Conservation (phyloP, 116 monocot genomes). For the Papilionanthe hybrid region DNA sequence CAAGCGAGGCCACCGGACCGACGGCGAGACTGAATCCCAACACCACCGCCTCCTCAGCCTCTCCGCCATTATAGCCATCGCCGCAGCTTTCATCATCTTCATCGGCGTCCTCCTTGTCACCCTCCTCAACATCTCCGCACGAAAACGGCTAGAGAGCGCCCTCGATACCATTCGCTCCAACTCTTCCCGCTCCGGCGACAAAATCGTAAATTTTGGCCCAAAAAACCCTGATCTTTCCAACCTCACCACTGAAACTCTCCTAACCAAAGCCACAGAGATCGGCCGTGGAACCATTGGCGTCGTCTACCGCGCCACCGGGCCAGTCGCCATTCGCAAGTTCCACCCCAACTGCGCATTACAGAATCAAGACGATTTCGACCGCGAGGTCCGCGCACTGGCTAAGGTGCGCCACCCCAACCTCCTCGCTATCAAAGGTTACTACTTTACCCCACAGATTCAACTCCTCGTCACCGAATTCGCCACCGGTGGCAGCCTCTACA, state of each 20-base stretch:
- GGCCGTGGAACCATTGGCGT: constrained; percentile 62
- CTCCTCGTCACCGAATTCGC: constrained; percentile 61
- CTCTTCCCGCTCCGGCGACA: constrained; percentile 37
- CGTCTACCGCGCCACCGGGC: constrained; percentile 40
- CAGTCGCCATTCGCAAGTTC: constrained; percentile 62
- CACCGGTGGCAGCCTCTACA: constrained; percentile 37
- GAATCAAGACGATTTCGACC: constrained; percentile 71
- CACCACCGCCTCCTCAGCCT: constrained; percentile 51
- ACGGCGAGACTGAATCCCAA: constrained; percentile 1
- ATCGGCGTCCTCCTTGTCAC: constrained; percentile 45
- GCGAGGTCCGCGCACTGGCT: constrained; percentile 55
- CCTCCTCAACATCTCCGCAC: constrained; percentile 53
- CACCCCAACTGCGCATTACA: constrained; percentile 31
- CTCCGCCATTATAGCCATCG: constrained; percentile 60
- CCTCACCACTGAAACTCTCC: constrained; percentile 33
- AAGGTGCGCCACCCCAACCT: constrained; percentile 75
- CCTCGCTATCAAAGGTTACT: constrained; percentile 67
- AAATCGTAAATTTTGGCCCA: constrained; percentile 50
- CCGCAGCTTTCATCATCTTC: constrained; percentile 48
- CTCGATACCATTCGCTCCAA: constrained; percentile 64
- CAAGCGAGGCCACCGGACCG: background rate
- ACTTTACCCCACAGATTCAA: constrained; percentile 78
- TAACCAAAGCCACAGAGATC: constrained; percentile 64
- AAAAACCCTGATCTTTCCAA: constrained; percentile 16
- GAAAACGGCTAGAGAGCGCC: constrained; percentile 54